Base-by-base conservation (phyloP, 2,329 filamentous ascomycete species). In the Fusarium guadeloupense region DNA sequence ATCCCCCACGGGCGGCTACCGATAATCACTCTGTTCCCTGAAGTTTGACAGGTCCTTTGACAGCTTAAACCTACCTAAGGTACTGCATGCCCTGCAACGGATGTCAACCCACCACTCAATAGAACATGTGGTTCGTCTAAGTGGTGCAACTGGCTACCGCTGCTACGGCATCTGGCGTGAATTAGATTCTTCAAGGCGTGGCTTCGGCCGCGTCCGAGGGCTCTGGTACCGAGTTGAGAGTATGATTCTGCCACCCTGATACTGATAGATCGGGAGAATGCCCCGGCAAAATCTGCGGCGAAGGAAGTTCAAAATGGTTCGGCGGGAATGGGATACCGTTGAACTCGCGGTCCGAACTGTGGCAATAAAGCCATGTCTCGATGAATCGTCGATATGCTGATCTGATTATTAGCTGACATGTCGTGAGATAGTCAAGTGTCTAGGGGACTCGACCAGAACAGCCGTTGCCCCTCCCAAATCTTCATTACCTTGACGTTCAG, bases 281-380 rank as follows among this genome's bases (percentile, higher is more conserved):
- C 9, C 68, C 69, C 38, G 78, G 71, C 25, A 70, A 69, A n/a
- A 82, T 76, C 47, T 81, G 76, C 13, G 80, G 80, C 33, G 80
- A 81, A 6, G 79, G 78, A 9, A 83, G 68, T 67, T 83, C 80
- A 50, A 80, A 75, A 41, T 76, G 78, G 62, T 79, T 77, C 6
- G 74, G 73, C 4, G 80, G 80, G 48, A 81, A 81, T 2, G 79
- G 74, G 21, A 81, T 75, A 8, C 77, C 78, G 20, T 77, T 73
- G 51, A 81, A 81, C 46, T 80, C 78, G 50, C 75, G 75, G 57
- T 83, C 81, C 10, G 77, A 76, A 59, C 71, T 76, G 53, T 83
- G 80, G 35, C 79, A 81, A 53, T 76, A 68, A 20, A 75, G 63
- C 81, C 81, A 83, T 40, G 72, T 76, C 14, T 80, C 75, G 14